Evolutionary conservation across 2,329 filamentous ascomycete genomes (phyloP), one percentile per base, ranked within the genome.

Genomic region (Elsinoe fawcettii): DNA sequence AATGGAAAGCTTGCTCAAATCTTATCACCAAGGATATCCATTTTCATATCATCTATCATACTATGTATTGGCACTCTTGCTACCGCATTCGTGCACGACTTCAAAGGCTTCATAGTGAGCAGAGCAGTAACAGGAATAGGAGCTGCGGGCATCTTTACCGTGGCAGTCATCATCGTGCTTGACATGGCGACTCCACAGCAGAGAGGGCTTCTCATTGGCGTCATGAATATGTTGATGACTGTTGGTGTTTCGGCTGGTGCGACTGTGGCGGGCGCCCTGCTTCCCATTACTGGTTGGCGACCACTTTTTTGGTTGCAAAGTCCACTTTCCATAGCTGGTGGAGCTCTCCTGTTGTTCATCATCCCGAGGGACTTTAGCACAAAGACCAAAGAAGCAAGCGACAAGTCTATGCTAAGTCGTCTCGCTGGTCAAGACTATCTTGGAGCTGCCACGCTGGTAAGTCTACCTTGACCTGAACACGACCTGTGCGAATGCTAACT

Each of bases 81-180:
- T n/a, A 85, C 85, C 0, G 80, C 85, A 0, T 73, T 75, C 39
- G 83, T 88, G 0, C 69, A 63, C 1, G 79, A 74, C 0, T 81
- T 91, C 54, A 66, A 72, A 1, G 70, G 75, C 2, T 93, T 95
- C 63, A 76, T 93, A 16, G 59, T 82, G 0, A 89, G 88, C 1
- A 78, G 89, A 46, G 80, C 80, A 1, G 66, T 91, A 14, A 80
- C 82, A 2, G 89, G 89, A 0, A 68, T 83, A 7, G 89, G 88
- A 0, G 84, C 80, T 14, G 85, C 85, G 2, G 87, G 87, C 0
- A 79, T 90, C 49, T 81, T 90, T 72, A 85, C 86, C 0, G 79
- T 91, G 5, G 80, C 84, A 1, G 82, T 89, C 47, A 88, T 95
- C 49, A 75, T 92, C 20, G 83, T 88, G 0, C 77, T 93, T n/a